phyloP scores from a whole-genome alignment of 2,329 filamentous ascomycete genomes.

The Ascochyta koolunga region DNA sequence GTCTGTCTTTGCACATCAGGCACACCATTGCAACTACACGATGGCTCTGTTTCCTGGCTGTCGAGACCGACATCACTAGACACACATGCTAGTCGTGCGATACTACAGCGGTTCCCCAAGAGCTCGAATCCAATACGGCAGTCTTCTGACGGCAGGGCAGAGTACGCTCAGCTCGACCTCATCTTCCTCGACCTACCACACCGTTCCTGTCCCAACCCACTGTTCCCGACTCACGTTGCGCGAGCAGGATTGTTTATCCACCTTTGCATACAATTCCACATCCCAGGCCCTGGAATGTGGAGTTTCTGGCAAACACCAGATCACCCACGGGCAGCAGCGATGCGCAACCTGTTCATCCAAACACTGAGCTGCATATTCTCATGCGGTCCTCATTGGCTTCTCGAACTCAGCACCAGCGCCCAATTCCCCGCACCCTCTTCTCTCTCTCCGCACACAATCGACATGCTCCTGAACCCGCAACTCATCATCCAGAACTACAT shows the following conservation, averaged over 20 bases:
- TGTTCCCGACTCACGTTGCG: conserved; percentile 32
- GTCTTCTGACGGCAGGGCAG: conserved; percentile 42
- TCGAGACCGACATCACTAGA: conserved; percentile 38
- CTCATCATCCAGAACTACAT: conserved; percentile 49
- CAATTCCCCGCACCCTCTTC: conserved; percentile 17
- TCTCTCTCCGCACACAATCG: conserved; percentile 27
- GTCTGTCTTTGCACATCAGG: conserved; percentile 49
- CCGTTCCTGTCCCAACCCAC: conserved; percentile 33
- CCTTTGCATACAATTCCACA: conserved; percentile 37
- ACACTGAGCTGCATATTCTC: conserved; percentile 50
- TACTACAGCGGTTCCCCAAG: conserved; percentile 21
- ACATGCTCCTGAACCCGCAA: conserved; percentile 39
- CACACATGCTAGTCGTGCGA: conserved; percentile 11
- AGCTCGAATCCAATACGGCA: conserved; percentile 29
- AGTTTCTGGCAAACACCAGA: conserved; percentile 31
- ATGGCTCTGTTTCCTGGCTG: conserved; percentile 43
- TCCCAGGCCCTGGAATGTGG: conserved; percentile 35
- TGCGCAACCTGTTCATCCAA: conserved; percentile 51
- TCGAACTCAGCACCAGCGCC: conserved; percentile 43
- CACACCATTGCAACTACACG: conserved; percentile 38
- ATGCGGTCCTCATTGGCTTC: conserved; percentile 49
- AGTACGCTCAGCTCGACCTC: conserved; percentile 50
- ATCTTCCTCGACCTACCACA: conserved; percentile 47
- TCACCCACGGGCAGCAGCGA: conserved; percentile 45
- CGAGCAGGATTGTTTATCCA: conserved; percentile 46